These are phyloP conservation scores for Coemansia sp. DNA, from an alignment of 192 early-diverging fungal genomes.

Conservation along the genomic window DNA sequence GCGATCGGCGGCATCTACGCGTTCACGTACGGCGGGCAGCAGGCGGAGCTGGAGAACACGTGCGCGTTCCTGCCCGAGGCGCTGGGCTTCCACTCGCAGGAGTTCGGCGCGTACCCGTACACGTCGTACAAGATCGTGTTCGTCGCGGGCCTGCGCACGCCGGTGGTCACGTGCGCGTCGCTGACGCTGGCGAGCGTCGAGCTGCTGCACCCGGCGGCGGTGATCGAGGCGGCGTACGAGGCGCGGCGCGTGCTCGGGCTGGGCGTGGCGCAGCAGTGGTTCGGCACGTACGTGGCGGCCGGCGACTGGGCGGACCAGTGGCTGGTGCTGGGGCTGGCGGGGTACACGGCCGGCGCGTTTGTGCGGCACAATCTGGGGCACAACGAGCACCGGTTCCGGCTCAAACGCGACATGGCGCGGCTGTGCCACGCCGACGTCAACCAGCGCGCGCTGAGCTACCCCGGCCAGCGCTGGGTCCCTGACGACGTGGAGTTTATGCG, in stretches of 20 bases:
- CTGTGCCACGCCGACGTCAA: constrained; percentile 82
- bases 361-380: constrained; percentile 80
- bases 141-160: constrained; percentile 70
- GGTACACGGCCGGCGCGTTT: constrained; percentile 74
- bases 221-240: constrained; percentile 89
- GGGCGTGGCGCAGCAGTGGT: constrained; percentile 90
- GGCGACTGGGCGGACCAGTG: constrained; percentile 82
- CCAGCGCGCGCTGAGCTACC: constrained; percentile 78
- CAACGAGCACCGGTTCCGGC: constrained; percentile 84
- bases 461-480: constrained; percentile 48
- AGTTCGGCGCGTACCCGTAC: constrained; percentile 87
- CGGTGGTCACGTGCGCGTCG: constrained; percentile 73
- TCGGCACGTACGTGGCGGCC: constrained; percentile 80
- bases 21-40: constrained; percentile 66
- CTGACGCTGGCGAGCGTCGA: constrained; percentile 72
- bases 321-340: constrained; percentile 81
- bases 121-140: constrained; percentile 85
- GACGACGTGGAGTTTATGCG: constrained; percentile 70
- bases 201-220: constrained; percentile 67
- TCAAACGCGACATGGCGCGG: constrained; percentile 80
- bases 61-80: constrained; percentile 61
- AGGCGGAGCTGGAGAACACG: constrained; percentile 64
- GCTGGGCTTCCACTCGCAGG: constrained; percentile 83
- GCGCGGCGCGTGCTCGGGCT: constrained; percentile 70
- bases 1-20: constrained; percentile 65